Base-by-base conservation (phyloP, 495 filamentous ascomycete genomes). In the Ramalina intermedia region DNA sequence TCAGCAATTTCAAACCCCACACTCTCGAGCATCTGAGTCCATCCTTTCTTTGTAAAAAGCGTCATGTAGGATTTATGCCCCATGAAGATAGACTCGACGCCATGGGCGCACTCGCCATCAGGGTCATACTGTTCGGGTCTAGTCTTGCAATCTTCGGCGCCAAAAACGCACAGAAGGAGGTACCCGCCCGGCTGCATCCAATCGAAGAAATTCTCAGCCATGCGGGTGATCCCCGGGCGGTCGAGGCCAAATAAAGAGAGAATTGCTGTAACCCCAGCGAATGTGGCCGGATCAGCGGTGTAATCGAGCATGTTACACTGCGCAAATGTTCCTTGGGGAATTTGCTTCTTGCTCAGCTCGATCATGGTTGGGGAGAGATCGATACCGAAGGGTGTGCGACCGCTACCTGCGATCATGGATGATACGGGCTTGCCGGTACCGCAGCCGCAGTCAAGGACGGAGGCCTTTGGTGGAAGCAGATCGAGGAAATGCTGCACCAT, bases 401-500 rank as follows among this genome's bases (percentile, higher is more conserved):
- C 66, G 7, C 53, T 60, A 6, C 44, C 47, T 1, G 63, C 58
- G 9, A 72, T 51, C 2, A 50, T 50, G 13, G 52, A 43, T 23
- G 63, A 55, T 3, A 69, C 61, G 2, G 66, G 68, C 18, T 56
- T 56, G 16, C 69, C 65, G 7, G 68, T 69, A 39, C 66, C 69
- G 51, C 61, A 69, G 21, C 85, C 86, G 46, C 66, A 58, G 43
- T 70, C 68, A 2, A 70, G 49, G 17, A 63, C 52, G 21, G 27
- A 46, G 12, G 51, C 27, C 16, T 50, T 26, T n/a, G 49, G 54
- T 37, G 50, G 48, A n/a, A 57, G 47, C 17, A 35, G 23, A n/a
- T 18, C 18, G 52, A 54, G 17, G 46, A 53, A 39, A 40, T 47
- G 38, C 53, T 57, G 9, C 40, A 52, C 35, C 38, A 45, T 18